phyloP scores from a whole-genome alignment of 495 filamentous ascomycete genomes.

The Geoglossum glabrum region DNA sequence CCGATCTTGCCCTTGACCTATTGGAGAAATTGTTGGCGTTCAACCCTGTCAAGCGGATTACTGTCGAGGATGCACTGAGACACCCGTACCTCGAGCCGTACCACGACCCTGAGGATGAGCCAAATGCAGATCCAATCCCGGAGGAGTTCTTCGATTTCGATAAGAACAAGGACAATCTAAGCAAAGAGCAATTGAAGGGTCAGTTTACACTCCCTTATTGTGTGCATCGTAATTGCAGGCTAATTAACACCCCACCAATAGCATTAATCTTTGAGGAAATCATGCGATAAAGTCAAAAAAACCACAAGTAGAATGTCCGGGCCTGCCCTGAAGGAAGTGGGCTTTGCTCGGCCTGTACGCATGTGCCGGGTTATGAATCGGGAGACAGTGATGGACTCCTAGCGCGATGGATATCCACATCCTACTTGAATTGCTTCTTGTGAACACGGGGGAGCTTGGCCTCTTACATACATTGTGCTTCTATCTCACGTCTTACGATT shows the following conservation, averaged over 20 bases:
- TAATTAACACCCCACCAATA: slow-evolving; percentile 14
- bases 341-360: not conserved
- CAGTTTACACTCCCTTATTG: slow-evolving; percentile 15
- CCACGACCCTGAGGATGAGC: slow-evolving; percentile 98
- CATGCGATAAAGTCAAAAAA: slow-evolving; percentile 47
- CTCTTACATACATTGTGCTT: slow-evolving; percentile 1
- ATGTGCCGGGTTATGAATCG: not conserved
- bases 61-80: slow-evolving; percentile 88
- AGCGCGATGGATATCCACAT: not conserved
- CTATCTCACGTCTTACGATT: not conserved
- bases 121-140: slow-evolving; percentile 85
- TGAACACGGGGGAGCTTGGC: not conserved
- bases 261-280: slow-evolving; percentile 95
- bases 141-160: slow-evolving; percentile 99
- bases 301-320: not conserved
- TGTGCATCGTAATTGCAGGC: slow-evolving; percentile 4
- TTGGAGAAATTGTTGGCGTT: slow-evolving; percentile 92
- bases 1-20: slow-evolving; percentile 78
- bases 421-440: not conserved
- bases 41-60: slow-evolving; percentile 96
- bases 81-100: slow-evolving; percentile 98
- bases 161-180: slow-evolving; percentile 96
- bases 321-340: not conserved
- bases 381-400: not conserved
- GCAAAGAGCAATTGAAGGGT: slow-evolving; percentile 94